phyloP scores from a whole-genome alignment of 768 basidiomycete species.

The Lenzites betulinus region DNA sequence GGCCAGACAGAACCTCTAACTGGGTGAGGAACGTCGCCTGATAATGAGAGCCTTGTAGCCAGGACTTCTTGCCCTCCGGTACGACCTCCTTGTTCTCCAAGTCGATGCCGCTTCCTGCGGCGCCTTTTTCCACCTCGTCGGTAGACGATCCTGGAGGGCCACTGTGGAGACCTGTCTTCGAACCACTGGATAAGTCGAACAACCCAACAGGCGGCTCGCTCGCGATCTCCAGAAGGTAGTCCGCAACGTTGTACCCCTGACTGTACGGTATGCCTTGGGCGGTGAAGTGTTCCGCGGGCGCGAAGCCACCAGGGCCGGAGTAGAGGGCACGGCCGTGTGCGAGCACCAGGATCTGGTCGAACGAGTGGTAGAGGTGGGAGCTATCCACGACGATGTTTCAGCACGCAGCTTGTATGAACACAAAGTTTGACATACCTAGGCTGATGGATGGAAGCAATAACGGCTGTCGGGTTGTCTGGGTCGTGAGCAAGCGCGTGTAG shows the following conservation, averaged over 20 bases:
- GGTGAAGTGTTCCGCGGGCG: slow-evolving; percentile 69
- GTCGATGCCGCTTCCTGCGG: background rate
- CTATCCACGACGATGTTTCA: slow-evolving; percentile 33
- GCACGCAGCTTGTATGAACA: background rate
- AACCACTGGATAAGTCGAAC: slow-evolving; percentile 35
- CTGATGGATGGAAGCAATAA: slow-evolving; percentile 88
- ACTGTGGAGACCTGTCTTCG: slow-evolving; percentile 1
- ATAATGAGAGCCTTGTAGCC: slow-evolving; percentile 41
- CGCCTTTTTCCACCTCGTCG: slow-evolving; percentile 19
- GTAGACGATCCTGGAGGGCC: background rate
- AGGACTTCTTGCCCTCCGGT: background rate
- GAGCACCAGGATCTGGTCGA: slow-evolving; percentile 79
- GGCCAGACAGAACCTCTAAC: slow-evolving; percentile 73
- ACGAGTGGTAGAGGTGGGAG: slow-evolving; percentile 82
- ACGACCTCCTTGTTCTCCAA: background rate
- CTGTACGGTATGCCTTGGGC: slow-evolving; percentile 50
- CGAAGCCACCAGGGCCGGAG: slow-evolving; percentile 71
- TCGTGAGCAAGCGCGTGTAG: slow-evolving; percentile 77
- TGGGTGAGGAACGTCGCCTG: slow-evolving; percentile 88
- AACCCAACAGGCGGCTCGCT: slow-evolving; percentile 57
- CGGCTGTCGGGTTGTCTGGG: slow-evolving; percentile 66
- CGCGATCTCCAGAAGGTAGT: slow-evolving; percentile 89
- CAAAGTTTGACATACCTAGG: slow-evolving; percentile 75
- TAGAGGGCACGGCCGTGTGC: slow-evolving; percentile 79
- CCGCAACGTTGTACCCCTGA: slow-evolving; percentile 88